A percentile compares a stretch with the other conserved stretches of the same genome.
These are phyloP conservation scores for Amanita subjunquillea DNA, from an alignment of 768 basidiomycete species.

Conservation along the genomic window DNA sequence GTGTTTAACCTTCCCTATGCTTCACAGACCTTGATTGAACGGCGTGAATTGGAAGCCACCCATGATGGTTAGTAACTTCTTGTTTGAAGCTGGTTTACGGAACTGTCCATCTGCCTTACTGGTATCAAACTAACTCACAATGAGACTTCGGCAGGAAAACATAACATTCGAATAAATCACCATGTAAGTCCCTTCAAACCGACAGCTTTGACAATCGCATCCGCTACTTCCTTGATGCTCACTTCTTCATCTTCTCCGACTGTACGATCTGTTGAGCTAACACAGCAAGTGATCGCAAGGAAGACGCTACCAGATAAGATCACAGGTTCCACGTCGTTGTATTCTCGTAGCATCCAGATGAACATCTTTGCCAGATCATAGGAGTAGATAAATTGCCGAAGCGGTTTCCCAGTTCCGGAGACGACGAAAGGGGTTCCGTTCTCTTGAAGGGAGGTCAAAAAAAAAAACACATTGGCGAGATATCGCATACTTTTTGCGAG, in stretches of 20 bases:
- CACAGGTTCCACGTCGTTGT: slow-evolving; percentile 86
- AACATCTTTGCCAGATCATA: slow-evolving; percentile 90
- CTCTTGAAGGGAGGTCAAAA: slow-evolving; percentile 27
- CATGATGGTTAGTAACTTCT: slow-evolving; percentile 68
- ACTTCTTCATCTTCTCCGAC: slow-evolving; percentile 94
- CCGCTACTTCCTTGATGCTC: slow-evolving; percentile 82
- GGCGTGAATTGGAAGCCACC: slow-evolving; percentile 87
- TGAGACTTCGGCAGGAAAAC: background rate
- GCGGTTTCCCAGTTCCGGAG: slow-evolving; percentile 83
- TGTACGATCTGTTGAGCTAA: slow-evolving; percentile 15
- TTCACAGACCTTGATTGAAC: slow-evolving; percentile 61
- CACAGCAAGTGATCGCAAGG: background rate
- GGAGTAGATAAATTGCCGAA: slow-evolving; percentile 98
- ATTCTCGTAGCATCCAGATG: slow-evolving; percentile 87
- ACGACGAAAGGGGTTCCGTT: slow-evolving; percentile 81
- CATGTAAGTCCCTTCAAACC: slow-evolving; percentile 67
- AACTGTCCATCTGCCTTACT: slow-evolving; percentile 85
- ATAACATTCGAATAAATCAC: slow-evolving; percentile 22
- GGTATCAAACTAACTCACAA: slow-evolving; percentile 60
- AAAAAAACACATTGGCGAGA: background rate
- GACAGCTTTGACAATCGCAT: slow-evolving; percentile 81
- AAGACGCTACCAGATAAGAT: slow-evolving; percentile 67
- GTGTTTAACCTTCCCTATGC: background rate
- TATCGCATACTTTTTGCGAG: slow-evolving; percentile 66
- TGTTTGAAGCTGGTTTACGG: slow-evolving; percentile 93